These are phyloP conservation scores for Penicillium sp. DNA, from an alignment of 2,329 filamentous ascomycete species.

Conservation along the genomic window DNA sequence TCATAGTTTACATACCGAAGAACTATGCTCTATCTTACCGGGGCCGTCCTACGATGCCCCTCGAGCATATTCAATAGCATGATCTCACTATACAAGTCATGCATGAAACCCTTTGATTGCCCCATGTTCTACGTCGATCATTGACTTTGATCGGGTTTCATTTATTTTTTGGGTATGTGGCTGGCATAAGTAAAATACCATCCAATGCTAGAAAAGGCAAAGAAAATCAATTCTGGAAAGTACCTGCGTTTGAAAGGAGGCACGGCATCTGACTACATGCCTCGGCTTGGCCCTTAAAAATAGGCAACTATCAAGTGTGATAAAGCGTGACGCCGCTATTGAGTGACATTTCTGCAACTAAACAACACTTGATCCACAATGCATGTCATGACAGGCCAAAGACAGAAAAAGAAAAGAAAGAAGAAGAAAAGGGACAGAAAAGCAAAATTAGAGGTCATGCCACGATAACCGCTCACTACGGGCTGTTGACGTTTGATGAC, in stretches of 20 bases:
- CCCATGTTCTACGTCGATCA: neutral
- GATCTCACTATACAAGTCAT: neutral
- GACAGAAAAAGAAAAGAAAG: neutral
- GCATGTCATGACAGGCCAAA: neutral
- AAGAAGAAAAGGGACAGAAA: neutral
- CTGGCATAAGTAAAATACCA: neutral
- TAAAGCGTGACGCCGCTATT: neutral
- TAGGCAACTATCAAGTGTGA: neutral
- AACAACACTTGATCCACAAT: neutral
- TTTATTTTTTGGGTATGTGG: neutral
- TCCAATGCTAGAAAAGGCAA: neutral
- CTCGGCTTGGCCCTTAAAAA: neutral
- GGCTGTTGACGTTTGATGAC: neutral
- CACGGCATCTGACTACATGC: neutral
- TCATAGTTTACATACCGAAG: neutral
- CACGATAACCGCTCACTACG: neutral
- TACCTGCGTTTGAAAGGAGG: neutral
- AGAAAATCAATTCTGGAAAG: neutral
- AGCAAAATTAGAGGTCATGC: neutral
- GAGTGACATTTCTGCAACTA: neutral
- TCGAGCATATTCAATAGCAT: neutral
- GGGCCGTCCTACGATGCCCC: neutral
- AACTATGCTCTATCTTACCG: neutral
- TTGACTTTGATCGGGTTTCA: neutral
- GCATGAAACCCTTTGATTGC: neutral